Evolutionary conservation across 192 early-diverging fungal genomes (phyloP).

Genomic region (Dispira simplex): DNA sequence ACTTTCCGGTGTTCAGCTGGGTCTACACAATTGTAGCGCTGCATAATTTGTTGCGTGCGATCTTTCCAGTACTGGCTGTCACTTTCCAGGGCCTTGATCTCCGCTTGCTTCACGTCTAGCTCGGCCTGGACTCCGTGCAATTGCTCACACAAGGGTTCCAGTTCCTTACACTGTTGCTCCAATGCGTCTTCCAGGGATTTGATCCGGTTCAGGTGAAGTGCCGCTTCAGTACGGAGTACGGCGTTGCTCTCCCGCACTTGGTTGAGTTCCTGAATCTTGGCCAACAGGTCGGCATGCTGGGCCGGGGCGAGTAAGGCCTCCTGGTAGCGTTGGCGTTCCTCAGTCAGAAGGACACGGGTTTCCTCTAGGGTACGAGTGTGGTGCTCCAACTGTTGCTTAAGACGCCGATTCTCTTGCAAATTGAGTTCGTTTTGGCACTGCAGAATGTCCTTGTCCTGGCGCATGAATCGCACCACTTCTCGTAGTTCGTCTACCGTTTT

Average conservation of each 20-base stretch:
- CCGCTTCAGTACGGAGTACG: slow-evolving; percentile 46
- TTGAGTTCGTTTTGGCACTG: slow-evolving; percentile 47
- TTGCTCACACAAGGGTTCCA: slow-evolving; percentile 39
- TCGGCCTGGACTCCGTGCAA: slow-evolving; percentile 40
- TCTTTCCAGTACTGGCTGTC: slow-evolving; percentile 61
- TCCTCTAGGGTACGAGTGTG: slow-evolving; percentile 54
- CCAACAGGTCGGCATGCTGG: slow-evolving; percentile 41
- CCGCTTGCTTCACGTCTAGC: slow-evolving; percentile 34
- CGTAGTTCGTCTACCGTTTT: slow-evolving; percentile 23
- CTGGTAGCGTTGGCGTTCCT: slow-evolving; percentile 26
- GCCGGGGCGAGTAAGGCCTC: slow-evolving; percentile 31
- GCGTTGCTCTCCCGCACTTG: slow-evolving; percentile 63
- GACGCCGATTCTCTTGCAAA: slow-evolving; percentile 47
- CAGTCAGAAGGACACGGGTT: slow-evolving; percentile 32
- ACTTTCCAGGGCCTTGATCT: slow-evolving; percentile 31
- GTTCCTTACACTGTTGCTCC: slow-evolving; percentile 22
- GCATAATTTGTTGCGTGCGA: slow-evolving; percentile 52
- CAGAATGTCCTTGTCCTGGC: slow-evolving; percentile 59
- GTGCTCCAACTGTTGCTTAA: slow-evolving; percentile 41
- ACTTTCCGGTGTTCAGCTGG: slow-evolving; percentile 59
- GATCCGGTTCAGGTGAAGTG: slow-evolving; percentile 21
- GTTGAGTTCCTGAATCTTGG: slow-evolving; percentile 45
- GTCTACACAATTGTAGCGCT: slow-evolving; percentile 67
- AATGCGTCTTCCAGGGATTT: slow-evolving; percentile 23
- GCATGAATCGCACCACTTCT: slow-evolving; percentile 48